Evolutionary conservation across 768 basidiomycete species (phyloP).

Genomic region (Lactifluus rugatus): DNA sequence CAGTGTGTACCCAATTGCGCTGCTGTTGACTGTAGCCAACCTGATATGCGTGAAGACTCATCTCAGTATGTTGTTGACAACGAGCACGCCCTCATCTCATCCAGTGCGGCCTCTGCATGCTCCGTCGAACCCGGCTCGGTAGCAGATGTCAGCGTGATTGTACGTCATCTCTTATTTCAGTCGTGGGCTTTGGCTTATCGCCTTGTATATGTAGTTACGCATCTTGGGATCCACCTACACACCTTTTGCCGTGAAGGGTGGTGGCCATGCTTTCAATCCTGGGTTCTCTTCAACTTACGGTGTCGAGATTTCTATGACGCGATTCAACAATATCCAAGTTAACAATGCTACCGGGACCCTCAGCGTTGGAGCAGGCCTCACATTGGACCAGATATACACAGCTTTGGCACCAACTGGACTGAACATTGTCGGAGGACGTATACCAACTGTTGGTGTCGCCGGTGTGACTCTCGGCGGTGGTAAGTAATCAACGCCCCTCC

Average conservation of each 20-base stretch:
- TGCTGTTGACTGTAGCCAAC: not conserved
- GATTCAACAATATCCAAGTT: slow-evolving; percentile 12
- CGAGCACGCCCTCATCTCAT: slow-evolving; percentile 1
- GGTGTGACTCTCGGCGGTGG: slow-evolving; percentile 23
- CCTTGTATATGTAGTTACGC: not conserved
- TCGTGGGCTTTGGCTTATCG: too few species aligned
- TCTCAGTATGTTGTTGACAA: slow-evolving; percentile 3
- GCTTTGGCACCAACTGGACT: slow-evolving; percentile 13
- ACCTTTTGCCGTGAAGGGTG: slow-evolving; percentile 18
- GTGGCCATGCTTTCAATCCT: slow-evolving; percentile 20
- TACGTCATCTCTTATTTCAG: not conserved
- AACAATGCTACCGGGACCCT: slow-evolving; percentile 1
- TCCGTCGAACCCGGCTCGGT: slow-evolving; percentile 19
- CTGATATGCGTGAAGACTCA: not conserved
- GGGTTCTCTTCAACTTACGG: slow-evolving; percentile 24
- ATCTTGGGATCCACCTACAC: slow-evolving; percentile 6
- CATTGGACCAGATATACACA: slow-evolving; percentile 23
- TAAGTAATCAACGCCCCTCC: not conserved
- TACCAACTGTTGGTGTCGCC: slow-evolving; percentile 19
- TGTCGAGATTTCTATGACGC: slow-evolving; percentile 22
- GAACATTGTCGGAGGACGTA: slow-evolving; percentile 20
- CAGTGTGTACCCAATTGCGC: not conserved
- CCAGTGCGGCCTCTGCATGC: slow-evolving; percentile 6
- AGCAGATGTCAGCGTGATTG: slow-evolving; percentile 17
- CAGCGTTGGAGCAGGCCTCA: slow-evolving; percentile 20